A percentile compares a stretch with the other conserved stretches of the same genome.
Conservation (phyloP, 2,329 filamentous ascomycete genomes). For the Cladophialophora psammophila region DNA sequence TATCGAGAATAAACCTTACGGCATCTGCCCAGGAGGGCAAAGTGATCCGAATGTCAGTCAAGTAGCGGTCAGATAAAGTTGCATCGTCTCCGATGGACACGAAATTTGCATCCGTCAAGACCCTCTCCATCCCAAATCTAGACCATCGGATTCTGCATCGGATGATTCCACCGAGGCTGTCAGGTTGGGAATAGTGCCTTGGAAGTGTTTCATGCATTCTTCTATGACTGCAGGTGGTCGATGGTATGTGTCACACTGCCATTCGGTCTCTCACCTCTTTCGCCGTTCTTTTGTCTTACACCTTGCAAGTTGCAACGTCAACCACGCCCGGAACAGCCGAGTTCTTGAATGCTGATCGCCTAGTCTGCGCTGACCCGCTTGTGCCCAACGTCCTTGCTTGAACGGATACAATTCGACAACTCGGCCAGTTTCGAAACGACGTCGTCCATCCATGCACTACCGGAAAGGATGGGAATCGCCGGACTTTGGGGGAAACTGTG, state of each 20-base stretch:
- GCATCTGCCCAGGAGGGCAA: not conserved
- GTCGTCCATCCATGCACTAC: not conserved
- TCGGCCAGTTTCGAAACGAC: not conserved
- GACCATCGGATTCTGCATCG: conserved; percentile 9
- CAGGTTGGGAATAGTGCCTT: conserved; percentile 3
- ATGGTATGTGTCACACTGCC: conserved; percentile 17
- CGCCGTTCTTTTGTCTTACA: conserved; percentile 3
- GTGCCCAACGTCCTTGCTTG: conserved; percentile 7
- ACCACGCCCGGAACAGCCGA: not conserved
- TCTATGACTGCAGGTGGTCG: not conserved
- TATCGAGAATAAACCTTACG: conserved; percentile 2
- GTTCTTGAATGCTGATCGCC: not conserved
- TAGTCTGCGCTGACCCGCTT: not conserved
- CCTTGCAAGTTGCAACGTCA: not conserved
- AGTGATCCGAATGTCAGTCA: conserved; percentile 8
- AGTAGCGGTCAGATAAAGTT: conserved; percentile 32
- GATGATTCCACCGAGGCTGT: not conserved
- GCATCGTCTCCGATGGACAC: conserved; percentile 23
- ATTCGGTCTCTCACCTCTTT: conserved; percentile 10
- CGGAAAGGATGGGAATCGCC: not conserved
- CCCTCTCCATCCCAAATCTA: conserved; percentile 3
- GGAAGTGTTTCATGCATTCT: not conserved
- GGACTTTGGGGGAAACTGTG: not conserved
- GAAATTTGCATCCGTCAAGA: not conserved
- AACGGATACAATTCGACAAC: conserved; percentile 2